Conservation (phyloP, 2,329 filamentous ascomycete species). For the Geosmithia flava region DNA sequence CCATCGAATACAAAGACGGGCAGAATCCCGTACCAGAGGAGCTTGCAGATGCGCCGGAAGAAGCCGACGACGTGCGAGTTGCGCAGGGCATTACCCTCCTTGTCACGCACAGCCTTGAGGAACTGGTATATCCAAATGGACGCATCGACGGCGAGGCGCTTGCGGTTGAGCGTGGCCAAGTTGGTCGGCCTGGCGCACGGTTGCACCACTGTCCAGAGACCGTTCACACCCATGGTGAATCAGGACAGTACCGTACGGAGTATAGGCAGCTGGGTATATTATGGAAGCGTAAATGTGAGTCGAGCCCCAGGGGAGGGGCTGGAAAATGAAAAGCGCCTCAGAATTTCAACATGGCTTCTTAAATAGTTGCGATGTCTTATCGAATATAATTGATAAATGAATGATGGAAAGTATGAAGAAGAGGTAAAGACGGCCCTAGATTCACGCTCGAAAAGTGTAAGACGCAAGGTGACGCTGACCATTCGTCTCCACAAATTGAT, state of each 20-base stretch:
- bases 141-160: constrained; percentile 91
- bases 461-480: neutral
- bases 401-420: neutral
- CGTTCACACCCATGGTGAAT: constrained; percentile 80
- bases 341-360: too few relatives aligned
- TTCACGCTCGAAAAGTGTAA: neutral
- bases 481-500: neutral
- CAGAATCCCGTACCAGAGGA: constrained; percentile 90
- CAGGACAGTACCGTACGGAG: too few relatives aligned
- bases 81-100: constrained; percentile 90
- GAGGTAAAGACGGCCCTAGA: neutral
- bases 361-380: too few relatives aligned
- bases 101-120: constrained; percentile 94
- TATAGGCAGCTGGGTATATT: too few relatives aligned
- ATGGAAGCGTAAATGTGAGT: too few relatives aligned
- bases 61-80: constrained; percentile 96
- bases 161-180: constrained; percentile 89
- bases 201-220: constrained; percentile 92
- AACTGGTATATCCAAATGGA: constrained; percentile 99
- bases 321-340: too few relatives aligned
- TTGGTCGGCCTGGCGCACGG: constrained; percentile 93
- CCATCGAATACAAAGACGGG: constrained; percentile 98
- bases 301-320: too few relatives aligned
- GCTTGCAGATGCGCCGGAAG: constrained; percentile 95
- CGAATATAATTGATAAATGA: too few relatives aligned